Base-by-base conservation (phyloP, 73 alveolate genomes). In the Breviolum minutum region DNA sequence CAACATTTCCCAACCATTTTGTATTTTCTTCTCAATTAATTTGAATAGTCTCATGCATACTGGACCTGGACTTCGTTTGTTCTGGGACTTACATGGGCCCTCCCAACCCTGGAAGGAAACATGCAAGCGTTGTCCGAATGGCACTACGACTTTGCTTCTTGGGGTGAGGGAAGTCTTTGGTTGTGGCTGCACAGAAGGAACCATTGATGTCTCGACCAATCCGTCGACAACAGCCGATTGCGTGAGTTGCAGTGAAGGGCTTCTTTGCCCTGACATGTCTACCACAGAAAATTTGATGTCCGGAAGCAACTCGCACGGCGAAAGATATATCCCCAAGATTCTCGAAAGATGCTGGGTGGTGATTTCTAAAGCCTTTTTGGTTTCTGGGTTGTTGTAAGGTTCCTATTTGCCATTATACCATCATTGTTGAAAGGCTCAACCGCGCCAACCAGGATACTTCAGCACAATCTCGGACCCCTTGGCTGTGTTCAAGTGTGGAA, bases 121-220 rank as follows among this genome's bases (percentile, higher is more conserved):
- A 12, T 81, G 90, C 90, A 81, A 22, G 16, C 24, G 22, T 29
- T 81, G 90, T 4, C 71, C 90, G 10, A 40, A 5, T 7, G 71
- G 30, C 54, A 81, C 90, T 40, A 7, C 71, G 17, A 81, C 90
- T 16, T 40, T 13, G 40, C 62, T 30, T 5, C 48, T 81, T 7
- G 90, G 90, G 13, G 24, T 70, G 5, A 19, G 4, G 11, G 10
- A 48, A 7, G 19, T 40, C 19, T 30, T 11, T 22, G 71, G 60
- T 54, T 81, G 90, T 22, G 90, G 66, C 8, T 81, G 90, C 70
- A 19, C 6, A 81, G 90, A 81, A 54, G 90, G 90, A 10, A 40
- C 89, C 70, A 80, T 80, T 13, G 89, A 80, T 17, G 69, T 48
- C 17, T 8, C 68, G 64, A 10, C 64, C 40, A 71, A 30, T 0